Evolutionary conservation across 108 stramenopile genomes (phyloP).

Genomic region (Skeletonema marinoi): DNA sequence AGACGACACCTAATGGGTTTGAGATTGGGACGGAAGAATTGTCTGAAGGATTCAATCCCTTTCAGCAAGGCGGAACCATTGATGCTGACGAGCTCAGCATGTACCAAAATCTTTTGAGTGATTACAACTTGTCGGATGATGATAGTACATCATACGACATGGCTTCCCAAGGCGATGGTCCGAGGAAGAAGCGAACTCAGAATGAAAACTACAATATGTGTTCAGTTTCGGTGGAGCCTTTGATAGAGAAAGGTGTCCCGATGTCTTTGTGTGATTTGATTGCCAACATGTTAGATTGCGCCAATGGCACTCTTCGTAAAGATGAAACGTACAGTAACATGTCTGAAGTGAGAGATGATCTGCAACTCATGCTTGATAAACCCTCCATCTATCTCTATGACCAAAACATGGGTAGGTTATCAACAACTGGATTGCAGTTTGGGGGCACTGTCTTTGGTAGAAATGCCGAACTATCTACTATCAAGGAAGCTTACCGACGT

Average conservation of each 20-base stretch:
- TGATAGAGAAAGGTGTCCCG: slow-evolving; percentile 7
- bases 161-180: not conserved
- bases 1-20: no score
- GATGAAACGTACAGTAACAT: slow-evolving; percentile 11
- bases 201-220: not conserved
- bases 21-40: no score
- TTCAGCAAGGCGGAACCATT: no score
- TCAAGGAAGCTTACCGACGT: slow-evolving; percentile 4
- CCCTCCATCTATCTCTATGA: slow-evolving; percentile 9
- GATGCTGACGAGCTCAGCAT: no score
- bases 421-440: slow-evolving; percentile 1
- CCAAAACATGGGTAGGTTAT: not conserved
- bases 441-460: slow-evolving; percentile 1
- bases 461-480: not conserved
- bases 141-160: not conserved
- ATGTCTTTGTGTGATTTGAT: slow-evolving; percentile 15
- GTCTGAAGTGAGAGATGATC: slow-evolving; percentile 8
- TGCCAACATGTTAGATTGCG: slow-evolving; percentile 8
- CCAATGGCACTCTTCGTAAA: slow-evolving; percentile 6
- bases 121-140: not conserved
- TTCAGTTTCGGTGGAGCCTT: not conserved
- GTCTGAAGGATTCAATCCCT: no score
- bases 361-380: slow-evolving; percentile 24
- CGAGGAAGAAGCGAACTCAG: not conserved
- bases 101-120: no score